phyloP scores from a whole-genome alignment of 441 rosid genomes.

The Euphorbia celastroides region DNA sequence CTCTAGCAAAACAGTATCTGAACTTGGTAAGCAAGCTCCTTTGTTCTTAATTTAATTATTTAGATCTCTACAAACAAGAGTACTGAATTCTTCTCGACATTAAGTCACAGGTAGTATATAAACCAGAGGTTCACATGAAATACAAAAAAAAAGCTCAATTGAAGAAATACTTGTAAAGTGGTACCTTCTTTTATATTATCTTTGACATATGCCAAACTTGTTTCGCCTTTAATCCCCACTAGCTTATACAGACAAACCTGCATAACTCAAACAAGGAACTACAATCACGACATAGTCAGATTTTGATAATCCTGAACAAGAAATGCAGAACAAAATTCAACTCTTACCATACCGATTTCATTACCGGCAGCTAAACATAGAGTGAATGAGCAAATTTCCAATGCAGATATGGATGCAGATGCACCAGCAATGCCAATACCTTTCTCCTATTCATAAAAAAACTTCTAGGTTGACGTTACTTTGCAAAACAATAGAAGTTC shows the following conservation, averaged over 20 bases:
- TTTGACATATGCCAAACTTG: conserved; percentile 49
- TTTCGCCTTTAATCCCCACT: conserved; percentile 36
- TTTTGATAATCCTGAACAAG: conserved; percentile 21
- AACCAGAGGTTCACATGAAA: conserved; percentile 1
- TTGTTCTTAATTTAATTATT: conserved; percentile 6
- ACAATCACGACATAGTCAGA: conserved; percentile 21
- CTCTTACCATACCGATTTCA: conserved; percentile 81
- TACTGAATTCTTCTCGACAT: not conserved
- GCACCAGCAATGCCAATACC: conserved; percentile 31
- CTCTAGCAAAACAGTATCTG: not conserved
- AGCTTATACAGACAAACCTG: conserved; percentile 61
- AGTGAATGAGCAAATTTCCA: conserved; percentile 60
- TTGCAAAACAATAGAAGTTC: conserved; percentile 11
- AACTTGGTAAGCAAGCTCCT: not conserved
- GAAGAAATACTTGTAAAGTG: not conserved
- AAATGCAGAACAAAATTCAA: conserved; percentile 19
- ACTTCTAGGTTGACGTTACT: conserved; percentile 9
- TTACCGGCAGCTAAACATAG: conserved; percentile 64
- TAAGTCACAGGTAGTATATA: conserved; percentile 8
- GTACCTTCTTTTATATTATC: conserved; percentile 63
- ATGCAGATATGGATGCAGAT: conserved; percentile 51
- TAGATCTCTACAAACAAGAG: conserved; percentile 7
- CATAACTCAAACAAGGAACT: conserved; percentile 21
- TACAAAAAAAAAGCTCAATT: conserved; percentile 5
- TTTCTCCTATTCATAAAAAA: conserved; percentile 43